Evolutionary conservation across 108 stramenopile genomes (phyloP).

Genomic region (Parietichytrium sp.): DNA sequence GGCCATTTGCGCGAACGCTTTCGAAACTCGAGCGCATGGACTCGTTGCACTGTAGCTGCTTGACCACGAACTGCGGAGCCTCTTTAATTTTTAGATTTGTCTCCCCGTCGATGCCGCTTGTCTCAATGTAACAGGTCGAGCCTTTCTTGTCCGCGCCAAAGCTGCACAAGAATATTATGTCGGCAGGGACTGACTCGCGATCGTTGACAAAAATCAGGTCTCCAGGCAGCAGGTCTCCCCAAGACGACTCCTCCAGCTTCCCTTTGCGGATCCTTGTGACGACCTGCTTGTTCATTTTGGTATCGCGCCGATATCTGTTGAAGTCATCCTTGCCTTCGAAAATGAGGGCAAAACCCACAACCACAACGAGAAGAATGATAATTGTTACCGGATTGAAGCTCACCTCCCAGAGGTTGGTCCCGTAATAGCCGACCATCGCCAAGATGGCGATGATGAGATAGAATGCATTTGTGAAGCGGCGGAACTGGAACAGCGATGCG

Average conservation of each 20-base stretch:
- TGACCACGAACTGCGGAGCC: slow-evolving; percentile 17
- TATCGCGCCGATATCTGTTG: slow-evolving; percentile 78
- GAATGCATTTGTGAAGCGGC: slow-evolving; percentile 81
- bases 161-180: slow-evolving; percentile 74
- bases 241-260: slow-evolving; percentile 52
- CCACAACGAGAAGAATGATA: slow-evolving; percentile 81
- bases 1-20: background rate
- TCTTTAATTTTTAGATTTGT: slow-evolving; percentile 84
- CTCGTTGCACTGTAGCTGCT: background rate
- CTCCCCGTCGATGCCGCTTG: slow-evolving; percentile 93
- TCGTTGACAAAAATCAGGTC: slow-evolving; percentile 83
- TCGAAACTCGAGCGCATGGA: background rate
- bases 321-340: slow-evolving; percentile 87
- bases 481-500: slow-evolving; percentile 49
- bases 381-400: slow-evolving; percentile 90
- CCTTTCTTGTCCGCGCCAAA: slow-evolving; percentile 74
- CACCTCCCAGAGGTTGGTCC: slow-evolving; percentile 66
- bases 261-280: slow-evolving; percentile 70
- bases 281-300: slow-evolving; percentile 67
- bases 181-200: slow-evolving; percentile 87
- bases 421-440: slow-evolving; percentile 86
- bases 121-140: slow-evolving; percentile 82
- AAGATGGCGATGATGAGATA: slow-evolving; percentile 86
- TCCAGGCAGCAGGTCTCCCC: slow-evolving; percentile 75
- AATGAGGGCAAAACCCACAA: slow-evolving; percentile 72